phyloP scores from a whole-genome alignment of 1,284 basidiomycete species.

The Austroboletus niveus region DNA sequence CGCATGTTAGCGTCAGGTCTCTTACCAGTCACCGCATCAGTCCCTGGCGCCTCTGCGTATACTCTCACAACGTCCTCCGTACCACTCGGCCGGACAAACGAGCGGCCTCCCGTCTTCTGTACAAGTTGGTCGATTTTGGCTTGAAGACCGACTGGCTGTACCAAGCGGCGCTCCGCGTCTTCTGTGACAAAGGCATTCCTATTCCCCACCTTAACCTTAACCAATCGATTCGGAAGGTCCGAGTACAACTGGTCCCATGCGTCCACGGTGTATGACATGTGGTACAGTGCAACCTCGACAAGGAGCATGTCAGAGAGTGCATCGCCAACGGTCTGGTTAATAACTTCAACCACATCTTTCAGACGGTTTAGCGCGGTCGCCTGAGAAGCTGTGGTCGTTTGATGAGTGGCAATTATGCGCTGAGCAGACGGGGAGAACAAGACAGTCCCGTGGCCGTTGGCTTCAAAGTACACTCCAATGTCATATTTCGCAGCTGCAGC shows the following conservation, averaged over 20 bases:
- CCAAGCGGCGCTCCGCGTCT: slow-evolving; percentile 90
- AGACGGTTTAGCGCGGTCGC: slow-evolving; percentile 78
- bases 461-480: slow-evolving; percentile 98
- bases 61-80: slow-evolving; percentile 99
- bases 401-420: slow-evolving; percentile 56
- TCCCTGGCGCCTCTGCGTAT: slow-evolving; percentile 88
- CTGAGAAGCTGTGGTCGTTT: slow-evolving; percentile 78
- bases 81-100: slow-evolving; percentile 95
- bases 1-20: slow-evolving; percentile 10
- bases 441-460: slow-evolving; percentile 98
- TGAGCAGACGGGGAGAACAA: slow-evolving; percentile 83
- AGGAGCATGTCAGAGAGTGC: slow-evolving; percentile 96
- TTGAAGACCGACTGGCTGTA: slow-evolving; percentile 81
- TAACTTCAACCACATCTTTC: slow-evolving; percentile 75
- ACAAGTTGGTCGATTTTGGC: slow-evolving; percentile 85
- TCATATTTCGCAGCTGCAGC: slow-evolving; percentile 88
- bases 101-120: slow-evolving; percentile 82
- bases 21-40: slow-evolving; percentile 80
- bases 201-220: slow-evolving; percentile 91
- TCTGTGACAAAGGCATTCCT: slow-evolving; percentile 86
- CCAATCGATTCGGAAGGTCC: slow-evolving; percentile 94
- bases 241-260: slow-evolving; percentile 96
- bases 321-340: slow-evolving; percentile 99
- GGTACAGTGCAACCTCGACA: slow-evolving; percentile 89
- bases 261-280: slow-evolving; percentile 79